These are phyloP conservation scores for Suhomyces maxii DNA, from an alignment of 1,139 yeast genomes.

Conservation along the genomic window DNA sequence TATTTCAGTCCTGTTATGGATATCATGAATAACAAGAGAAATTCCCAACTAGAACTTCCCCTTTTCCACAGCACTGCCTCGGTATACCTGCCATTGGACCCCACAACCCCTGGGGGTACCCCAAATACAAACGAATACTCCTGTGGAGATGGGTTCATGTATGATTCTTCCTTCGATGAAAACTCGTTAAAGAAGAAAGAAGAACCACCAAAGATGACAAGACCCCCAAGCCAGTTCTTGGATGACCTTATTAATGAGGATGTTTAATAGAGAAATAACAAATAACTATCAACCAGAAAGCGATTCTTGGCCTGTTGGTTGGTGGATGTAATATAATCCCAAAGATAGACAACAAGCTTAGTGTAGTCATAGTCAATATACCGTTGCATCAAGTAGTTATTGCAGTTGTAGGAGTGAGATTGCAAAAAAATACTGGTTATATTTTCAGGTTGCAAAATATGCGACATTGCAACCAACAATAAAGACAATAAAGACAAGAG, in stretches of 20 bases:
- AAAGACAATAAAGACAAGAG: too few species aligned
- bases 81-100: conserved; percentile 1
- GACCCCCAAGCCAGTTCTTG: conserved; percentile 36
- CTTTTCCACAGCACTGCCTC: conserved; percentile 15
- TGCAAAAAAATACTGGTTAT: too few species aligned
- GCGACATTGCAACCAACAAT: too few species aligned
- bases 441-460: too few species aligned
- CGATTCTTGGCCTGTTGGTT: neutral
- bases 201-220: conserved; percentile 8
- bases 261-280: neutral
- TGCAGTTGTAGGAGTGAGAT: too few species aligned
- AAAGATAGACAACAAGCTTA: too few species aligned
- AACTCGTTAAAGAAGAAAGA: conserved; percentile 1
- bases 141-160: conserved; percentile 10
- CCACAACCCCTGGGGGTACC: neutral
- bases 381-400: too few species aligned
- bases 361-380: too few species aligned
- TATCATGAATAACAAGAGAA: conserved; percentile 16
- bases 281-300: neutral
- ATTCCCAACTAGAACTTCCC: conserved; percentile 23
- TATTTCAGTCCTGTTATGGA: conserved; percentile 33
- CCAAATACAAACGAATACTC: conserved; percentile 9
- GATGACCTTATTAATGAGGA: conserved; percentile 26
- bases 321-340: too few species aligned
- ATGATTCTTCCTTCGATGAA: conserved; percentile 9